Conservation (phyloP, 345 rosid species). For the Acer negundo region DNA sequence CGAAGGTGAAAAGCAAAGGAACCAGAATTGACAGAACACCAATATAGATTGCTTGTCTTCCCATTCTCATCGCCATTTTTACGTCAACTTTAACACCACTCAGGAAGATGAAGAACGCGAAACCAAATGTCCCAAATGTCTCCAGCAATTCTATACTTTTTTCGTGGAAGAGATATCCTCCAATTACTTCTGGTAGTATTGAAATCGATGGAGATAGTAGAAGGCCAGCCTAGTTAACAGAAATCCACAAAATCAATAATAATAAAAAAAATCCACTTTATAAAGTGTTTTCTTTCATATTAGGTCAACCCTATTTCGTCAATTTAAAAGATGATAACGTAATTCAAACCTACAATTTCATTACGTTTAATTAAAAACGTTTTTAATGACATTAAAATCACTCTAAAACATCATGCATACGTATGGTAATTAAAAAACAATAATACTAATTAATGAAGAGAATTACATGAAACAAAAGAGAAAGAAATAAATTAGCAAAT, state of each 20-base stretch:
- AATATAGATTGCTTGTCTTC: conserved; percentile 17
- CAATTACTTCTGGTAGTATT: not conserved
- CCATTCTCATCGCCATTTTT: conserved; percentile 6
- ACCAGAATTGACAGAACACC: conserved; percentile 6
- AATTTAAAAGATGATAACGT: too few species aligned
- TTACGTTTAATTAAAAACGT: too few species aligned
- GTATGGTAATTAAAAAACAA: too few species aligned
- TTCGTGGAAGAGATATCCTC: not conserved
- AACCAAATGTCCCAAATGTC: conserved; percentile 17
- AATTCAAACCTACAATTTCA: too few species aligned
- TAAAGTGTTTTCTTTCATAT: too few species aligned
- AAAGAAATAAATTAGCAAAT: too few species aligned
- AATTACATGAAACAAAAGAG: too few species aligned
- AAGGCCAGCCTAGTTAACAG: not conserved
- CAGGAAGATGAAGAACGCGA: conserved; percentile 23
- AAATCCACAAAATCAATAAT: not conserved
- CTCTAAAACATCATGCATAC: too few species aligned
- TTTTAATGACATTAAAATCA: too few species aligned
- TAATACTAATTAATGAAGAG: too few species aligned
- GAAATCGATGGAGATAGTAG: not conserved
- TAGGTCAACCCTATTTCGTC: too few species aligned
- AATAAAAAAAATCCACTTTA: too few species aligned
- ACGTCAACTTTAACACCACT: conserved; percentile 31
- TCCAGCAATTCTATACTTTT: conserved; percentile 14
- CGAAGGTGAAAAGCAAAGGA: not conserved